Evolutionary conservation across 805 yeast species (phyloP), one percentile per base, ranked within the genome.

Genomic region (Vanderwaltozyma verrucispora): DNA sequence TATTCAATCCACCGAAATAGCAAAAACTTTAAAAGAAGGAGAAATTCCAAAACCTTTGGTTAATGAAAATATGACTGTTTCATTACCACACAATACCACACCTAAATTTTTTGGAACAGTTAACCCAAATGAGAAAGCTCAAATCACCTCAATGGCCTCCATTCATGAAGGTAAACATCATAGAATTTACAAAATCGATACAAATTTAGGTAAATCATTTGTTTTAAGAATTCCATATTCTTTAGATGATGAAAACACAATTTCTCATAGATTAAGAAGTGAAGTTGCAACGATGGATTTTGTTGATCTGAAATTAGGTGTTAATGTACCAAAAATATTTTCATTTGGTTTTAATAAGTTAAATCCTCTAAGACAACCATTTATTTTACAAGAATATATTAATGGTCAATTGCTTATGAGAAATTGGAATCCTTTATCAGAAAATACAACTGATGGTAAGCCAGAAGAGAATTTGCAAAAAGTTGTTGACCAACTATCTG

Each of bases 221-320:
- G 73, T 84, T 21, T 68, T 92, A 59, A 75, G 98, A 59, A 73
- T 92, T 37, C 98, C 97, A 17, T 92, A 92, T 56, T 72, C 75
- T 36, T 63, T 79, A 41, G 82, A 80, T 35, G 69, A 86, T 16
- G 83, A 80, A 40, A 68, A 68, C 37, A 71, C 78, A 24, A 76
- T 76, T 39, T 69, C 75, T 33, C 69, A 80, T 43, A 78, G 84
- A 48, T 68, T 89, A 51, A 77, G 81, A 56, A 76, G 87, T 56
- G 98, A 89, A 60, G 96, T 79, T 37, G 98, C 98, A 16, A 89
- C 97, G 1, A 67, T 84, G 68, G 97, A 89, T 60, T 92, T 83
- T 59, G 68, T 80, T 38, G 59, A 67, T 26, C 60, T 72, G 45
- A 84, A 85, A 54, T 62, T 83, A 38, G 76, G 75, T 1, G 59